A percentile compares a stretch with the other conserved stretches of the same genome.
phyloP scores from a whole-genome alignment of 257 asterid genomes.

The Solanum bulbocastanum region DNA sequence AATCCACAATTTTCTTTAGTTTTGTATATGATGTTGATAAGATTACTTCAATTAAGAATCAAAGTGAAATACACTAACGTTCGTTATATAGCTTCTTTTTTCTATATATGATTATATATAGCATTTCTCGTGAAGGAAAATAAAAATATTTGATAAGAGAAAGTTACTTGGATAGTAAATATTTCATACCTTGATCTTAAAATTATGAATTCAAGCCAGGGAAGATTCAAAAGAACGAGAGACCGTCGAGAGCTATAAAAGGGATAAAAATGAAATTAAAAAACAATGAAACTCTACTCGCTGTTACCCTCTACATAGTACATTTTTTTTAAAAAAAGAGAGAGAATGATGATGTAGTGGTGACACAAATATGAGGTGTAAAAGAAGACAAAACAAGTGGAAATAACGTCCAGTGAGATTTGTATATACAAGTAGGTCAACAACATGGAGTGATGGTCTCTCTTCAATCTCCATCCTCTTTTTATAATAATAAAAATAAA shows the following conservation, averaged over 20 bases:
- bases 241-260: no score
- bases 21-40: no score
- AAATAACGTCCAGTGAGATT: constrained; percentile 2
- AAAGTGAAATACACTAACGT: no score
- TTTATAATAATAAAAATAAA: neutral
- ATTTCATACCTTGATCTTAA: neutral
- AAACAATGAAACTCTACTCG: neutral
- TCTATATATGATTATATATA: neutral
- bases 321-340: neutral
- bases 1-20: no score
- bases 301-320: neutral
- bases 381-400: constrained; percentile 32
- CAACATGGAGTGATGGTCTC: constrained; percentile 15
- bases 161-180: no score
- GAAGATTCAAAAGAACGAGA: no score
- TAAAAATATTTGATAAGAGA: no score
- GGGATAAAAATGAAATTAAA: no score
- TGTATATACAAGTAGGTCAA: neutral
- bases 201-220: neutral
- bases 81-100: no score
- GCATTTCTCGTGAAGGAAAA: neutral
- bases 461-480: neutral
- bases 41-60: neutral
- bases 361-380: constrained; percentile 28
- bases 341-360: neutral